A percentile compares a stretch with the other conserved stretches of the same genome.
These are phyloP conservation scores for Guyanaporus albipodus DNA, from an alignment of 768 basidiomycete species.

Conservation along the genomic window DNA sequence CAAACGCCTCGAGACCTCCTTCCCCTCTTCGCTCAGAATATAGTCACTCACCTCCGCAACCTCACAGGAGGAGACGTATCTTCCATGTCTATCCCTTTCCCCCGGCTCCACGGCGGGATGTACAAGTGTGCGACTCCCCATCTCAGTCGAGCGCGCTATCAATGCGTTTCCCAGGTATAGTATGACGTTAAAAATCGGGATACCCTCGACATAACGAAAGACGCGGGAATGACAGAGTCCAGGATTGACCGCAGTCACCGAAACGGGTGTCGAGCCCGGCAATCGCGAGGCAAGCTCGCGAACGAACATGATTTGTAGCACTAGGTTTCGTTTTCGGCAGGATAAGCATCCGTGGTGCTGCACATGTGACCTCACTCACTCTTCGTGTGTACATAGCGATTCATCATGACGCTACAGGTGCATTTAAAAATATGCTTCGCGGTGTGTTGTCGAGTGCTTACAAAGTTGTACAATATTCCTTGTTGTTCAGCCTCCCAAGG, in stretches of 20 bases:
- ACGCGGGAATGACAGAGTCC: constrained; percentile 36
- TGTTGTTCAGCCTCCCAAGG: constrained; percentile 26
- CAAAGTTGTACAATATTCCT: constrained; percentile 26
- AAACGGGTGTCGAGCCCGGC: constrained; percentile 24
- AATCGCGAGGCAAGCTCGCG: constrained; percentile 34
- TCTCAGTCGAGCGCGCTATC: constrained; percentile 32
- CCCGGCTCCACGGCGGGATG: constrained; percentile 30
- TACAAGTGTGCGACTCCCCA: constrained; percentile 35
- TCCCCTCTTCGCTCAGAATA: constrained; percentile 29
- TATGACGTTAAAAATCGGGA: not conserved
- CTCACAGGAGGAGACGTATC: constrained; percentile 27
- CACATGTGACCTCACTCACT: constrained; percentile 21
- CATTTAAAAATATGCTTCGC: not conserved
- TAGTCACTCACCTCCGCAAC: constrained; percentile 33
- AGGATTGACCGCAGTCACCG: constrained; percentile 32
- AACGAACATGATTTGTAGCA: constrained; percentile 35
- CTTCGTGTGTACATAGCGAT: constrained; percentile 27
- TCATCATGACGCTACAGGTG: constrained; percentile 19
- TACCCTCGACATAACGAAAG: constrained; percentile 15
- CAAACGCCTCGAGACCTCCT: constrained; percentile 25
- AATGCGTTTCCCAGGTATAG: constrained; percentile 13
- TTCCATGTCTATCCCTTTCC: constrained; percentile 24
- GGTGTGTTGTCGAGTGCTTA: constrained; percentile 9
- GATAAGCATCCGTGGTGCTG: no score
- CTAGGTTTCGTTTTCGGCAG: constrained; percentile 16